A percentile compares a stretch with the other conserved stretches of the same genome.
phyloP scores from a whole-genome alignment of 2,329 filamentous ascomycete genomes.

The Apiospora saccharicola region DNA sequence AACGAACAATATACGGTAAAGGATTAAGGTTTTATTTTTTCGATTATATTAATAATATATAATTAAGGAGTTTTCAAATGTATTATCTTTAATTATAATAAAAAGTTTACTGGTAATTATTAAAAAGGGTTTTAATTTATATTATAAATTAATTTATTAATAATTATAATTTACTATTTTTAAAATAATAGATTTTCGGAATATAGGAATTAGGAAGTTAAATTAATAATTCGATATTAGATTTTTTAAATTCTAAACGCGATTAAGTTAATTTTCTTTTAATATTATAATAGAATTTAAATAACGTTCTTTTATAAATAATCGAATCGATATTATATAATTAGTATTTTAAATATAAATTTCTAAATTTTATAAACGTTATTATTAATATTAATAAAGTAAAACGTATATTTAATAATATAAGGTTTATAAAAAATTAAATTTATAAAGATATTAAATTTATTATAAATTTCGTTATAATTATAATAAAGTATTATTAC shows the following conservation, averaged over 20 bases:
- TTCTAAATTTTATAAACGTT: no score
- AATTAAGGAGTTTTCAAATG: neutral
- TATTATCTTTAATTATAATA: neutral
- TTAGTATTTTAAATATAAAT: no score
- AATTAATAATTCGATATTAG: no score
- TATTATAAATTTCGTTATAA: neutral
- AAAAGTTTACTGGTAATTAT: neutral
- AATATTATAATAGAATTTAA: neutral
- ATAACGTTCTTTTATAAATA: neutral
- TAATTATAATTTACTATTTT: no score
- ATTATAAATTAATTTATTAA: no score
- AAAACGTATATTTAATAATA: neutral
- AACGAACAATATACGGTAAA: neutral
- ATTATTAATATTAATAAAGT: neutral
- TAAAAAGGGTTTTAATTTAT: neutral
- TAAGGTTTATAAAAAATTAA: neutral
- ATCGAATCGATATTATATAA: neutral
- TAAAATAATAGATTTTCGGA: no score
- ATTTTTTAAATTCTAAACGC: no score
- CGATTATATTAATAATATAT: neutral
- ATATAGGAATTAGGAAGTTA: no score
- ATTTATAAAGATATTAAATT: neutral
- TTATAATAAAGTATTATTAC: no score
- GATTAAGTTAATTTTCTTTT: neutral
- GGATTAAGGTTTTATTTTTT: neutral